phyloP scores from a whole-genome alignment of 2,329 filamentous ascomycete species.

The Pseudocercospora pini-densiflorae region DNA sequence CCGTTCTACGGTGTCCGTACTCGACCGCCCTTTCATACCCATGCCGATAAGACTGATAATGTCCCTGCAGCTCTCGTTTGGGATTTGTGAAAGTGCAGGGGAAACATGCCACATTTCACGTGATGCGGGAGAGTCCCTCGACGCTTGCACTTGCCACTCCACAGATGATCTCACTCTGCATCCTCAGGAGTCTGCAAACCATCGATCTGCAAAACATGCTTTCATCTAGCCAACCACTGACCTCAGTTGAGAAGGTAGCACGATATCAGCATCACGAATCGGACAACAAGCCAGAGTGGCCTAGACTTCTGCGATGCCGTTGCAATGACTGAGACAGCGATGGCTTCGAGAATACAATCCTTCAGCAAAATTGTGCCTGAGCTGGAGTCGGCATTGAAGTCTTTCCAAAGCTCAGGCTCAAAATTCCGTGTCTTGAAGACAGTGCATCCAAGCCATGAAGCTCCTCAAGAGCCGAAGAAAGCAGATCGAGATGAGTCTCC shows the following conservation, averaged over 20 bases:
- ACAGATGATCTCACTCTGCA: conserved; percentile 1
- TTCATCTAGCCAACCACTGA: background rate
- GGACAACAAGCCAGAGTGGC: background rate
- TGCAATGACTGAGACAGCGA: conserved; percentile 4
- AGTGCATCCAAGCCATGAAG: conserved; percentile 27
- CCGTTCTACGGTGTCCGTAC: background rate
- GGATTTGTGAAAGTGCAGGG: background rate
- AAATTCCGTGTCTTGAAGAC: conserved; percentile 44
- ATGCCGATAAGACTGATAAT: background rate
- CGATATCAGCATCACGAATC: background rate
- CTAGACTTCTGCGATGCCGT: background rate
- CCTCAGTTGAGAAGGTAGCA: background rate
- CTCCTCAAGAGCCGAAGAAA: conserved; percentile 25
- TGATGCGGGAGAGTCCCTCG: background rate
- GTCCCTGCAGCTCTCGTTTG: background rate
- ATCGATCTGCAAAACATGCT: background rate
- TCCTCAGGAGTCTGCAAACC: background rate
- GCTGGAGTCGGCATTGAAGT: conserved; percentile 48
- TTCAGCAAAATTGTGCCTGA: conserved; percentile 23
- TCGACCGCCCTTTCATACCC: background rate
- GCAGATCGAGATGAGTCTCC: conserved; percentile 31
- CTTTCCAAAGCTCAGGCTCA: conserved; percentile 47
- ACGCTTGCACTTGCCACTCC: background rate
- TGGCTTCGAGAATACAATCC: conserved; percentile 22
- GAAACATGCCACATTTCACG: background rate